Evolutionary conservation across 768 basidiomycete species (phyloP), one percentile per base, ranked within the genome.

Genomic region (Phaffia australis): DNA sequence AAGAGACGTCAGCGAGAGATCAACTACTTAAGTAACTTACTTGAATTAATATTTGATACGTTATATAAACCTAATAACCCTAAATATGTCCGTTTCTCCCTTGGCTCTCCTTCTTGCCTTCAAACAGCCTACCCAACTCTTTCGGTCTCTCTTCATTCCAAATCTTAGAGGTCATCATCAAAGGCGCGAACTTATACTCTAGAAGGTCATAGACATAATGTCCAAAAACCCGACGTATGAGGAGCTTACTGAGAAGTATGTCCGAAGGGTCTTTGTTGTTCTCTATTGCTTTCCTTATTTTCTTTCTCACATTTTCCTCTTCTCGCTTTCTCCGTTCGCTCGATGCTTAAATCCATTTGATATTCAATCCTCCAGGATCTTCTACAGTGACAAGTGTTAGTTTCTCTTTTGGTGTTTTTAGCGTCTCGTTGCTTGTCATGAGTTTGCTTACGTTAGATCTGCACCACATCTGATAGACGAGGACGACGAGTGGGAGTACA

Each of bases 401-500:
- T 25, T 57, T 42, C 35, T 42, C 11, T 42, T 42, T 4, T 5
- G 11, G 35, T n/a, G 11, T 42, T 0, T 15, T 1, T 23, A 19
- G 1, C n/a, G 4, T n/a, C 11, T 4, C 9, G 30, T 21, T 3
- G 18, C 1, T 25, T 21, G 21, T 35, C 8, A 23, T 1, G 19
- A 3, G 21, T 25, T 14, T 42, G 32, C 58, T 59, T n/a, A 59
- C 32, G 21, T 14, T 23, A 3, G 6, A 23, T 18, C 14, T 59
- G 18, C 16, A 11, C 8, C 48, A 49, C 18, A 9, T 16, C 3
- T 60, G 23, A 1, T 15, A 60, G 59, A 60, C 42, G 59, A 60
- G 9, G 93, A 98, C 77, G 89, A 94, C 76, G 78, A 83, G 70
- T 95, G 83, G 77, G 93, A 98, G 80, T 98, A 97, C 71, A 67